phyloP scores from a whole-genome alignment of 257 asterid species.

The Fraxinus anomala region DNA sequence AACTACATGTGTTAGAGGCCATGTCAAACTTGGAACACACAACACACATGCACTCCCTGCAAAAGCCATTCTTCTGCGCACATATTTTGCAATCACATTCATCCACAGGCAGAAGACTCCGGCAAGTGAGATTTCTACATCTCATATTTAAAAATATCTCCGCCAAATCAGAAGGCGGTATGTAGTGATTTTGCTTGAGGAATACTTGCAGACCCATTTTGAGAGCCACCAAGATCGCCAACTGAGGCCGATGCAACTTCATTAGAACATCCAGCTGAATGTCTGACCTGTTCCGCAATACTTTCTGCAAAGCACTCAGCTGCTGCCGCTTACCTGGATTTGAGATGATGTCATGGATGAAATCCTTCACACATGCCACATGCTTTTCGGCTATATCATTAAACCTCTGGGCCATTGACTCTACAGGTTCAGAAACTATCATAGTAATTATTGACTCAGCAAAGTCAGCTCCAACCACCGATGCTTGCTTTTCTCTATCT shows the following conservation, averaged over 20 bases:
- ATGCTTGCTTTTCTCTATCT: slow-evolving; percentile 55
- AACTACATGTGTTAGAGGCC: slow-evolving; percentile 92
- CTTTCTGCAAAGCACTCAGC: slow-evolving; percentile 75
- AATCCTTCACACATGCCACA: slow-evolving; percentile 62
- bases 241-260: slow-evolving; percentile 57
- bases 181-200: slow-evolving; percentile 51
- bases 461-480: slow-evolving; percentile 61
- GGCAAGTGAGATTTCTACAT: slow-evolving; percentile 76
- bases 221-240: slow-evolving; percentile 88
- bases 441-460: slow-evolving; percentile 74
- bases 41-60: slow-evolving; percentile 97
- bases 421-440: slow-evolving; percentile 80
- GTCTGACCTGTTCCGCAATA: slow-evolving; percentile 64
- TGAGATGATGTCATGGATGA: slow-evolving; percentile 62
- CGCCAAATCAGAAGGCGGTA: slow-evolving; percentile 65
- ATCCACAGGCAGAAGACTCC: slow-evolving; percentile 76
- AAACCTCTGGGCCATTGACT: slow-evolving; percentile 58
- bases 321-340: slow-evolving; percentile 71
- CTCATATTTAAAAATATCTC: slow-evolving; percentile 77
- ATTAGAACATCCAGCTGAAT: slow-evolving; percentile 61
- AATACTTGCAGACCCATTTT: slow-evolving; percentile 77
- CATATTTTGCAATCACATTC: slow-evolving; percentile 94
- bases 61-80: slow-evolving; percentile 65
- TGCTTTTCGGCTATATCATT: slow-evolving; percentile 59
- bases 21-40: slow-evolving; percentile 93